Evolutionary conservation across 192 early-diverging fungal genomes (phyloP).

Genomic region (Coemansia interrupta): DNA sequence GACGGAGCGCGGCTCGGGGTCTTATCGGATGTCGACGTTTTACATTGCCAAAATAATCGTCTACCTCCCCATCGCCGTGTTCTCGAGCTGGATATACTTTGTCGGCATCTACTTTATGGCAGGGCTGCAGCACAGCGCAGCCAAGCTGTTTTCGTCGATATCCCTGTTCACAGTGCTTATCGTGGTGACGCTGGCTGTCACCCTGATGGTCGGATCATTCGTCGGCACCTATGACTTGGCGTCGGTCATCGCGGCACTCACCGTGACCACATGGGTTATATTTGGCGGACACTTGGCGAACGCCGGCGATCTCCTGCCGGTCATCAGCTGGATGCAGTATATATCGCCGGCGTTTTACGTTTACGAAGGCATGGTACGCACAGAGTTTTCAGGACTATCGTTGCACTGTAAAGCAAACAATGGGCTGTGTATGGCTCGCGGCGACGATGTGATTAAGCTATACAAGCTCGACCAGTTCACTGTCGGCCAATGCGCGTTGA

Average conservation of each 20-base stretch:
- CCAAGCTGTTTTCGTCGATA: conserved; percentile 33
- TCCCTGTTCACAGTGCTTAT: conserved; percentile 40
- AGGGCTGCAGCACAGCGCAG: conserved; percentile 29
- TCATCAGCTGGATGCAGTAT: conserved; percentile 53
- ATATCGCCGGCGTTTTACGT: conserved; percentile 48
- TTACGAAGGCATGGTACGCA: conserved; percentile 50
- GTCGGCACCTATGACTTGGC: conserved; percentile 41
- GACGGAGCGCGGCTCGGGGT: conserved; percentile 62
- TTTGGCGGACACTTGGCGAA: conserved; percentile 53
- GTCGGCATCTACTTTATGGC: conserved; percentile 53
- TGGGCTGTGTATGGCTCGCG: conserved; percentile 45
- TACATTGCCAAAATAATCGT: conserved; percentile 62
- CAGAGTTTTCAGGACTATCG: conserved; percentile 44
- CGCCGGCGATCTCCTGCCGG: conserved; percentile 46
- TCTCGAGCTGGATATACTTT: conserved; percentile 51
- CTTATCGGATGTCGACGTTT: conserved; percentile 62
- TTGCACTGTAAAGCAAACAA: conserved; percentile 46
- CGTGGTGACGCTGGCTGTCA: conserved; percentile 45
- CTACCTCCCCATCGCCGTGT: conserved; percentile 45
- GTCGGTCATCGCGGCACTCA: conserved; percentile 39
- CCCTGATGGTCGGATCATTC: conserved; percentile 46
- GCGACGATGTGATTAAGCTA: conserved; percentile 46
- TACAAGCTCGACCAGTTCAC: conserved; percentile 47
- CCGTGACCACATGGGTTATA: conserved; percentile 45
- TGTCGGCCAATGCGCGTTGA: conserved; percentile 42